Evolutionary conservation across 2,329 filamentous ascomycete genomes (phyloP).

Genomic region (Podosphaera xanthii): DNA sequence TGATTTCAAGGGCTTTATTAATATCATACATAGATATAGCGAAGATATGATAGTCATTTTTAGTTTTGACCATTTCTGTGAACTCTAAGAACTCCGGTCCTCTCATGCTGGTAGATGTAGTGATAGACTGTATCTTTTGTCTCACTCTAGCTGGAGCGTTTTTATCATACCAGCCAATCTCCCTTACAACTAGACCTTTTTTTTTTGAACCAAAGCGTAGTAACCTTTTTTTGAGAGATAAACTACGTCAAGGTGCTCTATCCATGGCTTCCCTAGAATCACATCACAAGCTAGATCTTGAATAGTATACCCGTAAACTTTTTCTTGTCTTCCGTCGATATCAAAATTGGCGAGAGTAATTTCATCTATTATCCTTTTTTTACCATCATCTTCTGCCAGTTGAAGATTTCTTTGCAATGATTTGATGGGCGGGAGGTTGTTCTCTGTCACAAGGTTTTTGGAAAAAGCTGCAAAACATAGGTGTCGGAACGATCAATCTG

Average conservation of each 20-base stretch:
- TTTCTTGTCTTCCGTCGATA: not conserved
- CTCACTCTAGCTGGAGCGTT: not conserved
- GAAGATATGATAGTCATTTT: no score
- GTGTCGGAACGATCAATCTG: no score
- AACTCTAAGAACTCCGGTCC: no score
- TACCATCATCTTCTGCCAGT: slow-evolving; percentile 36
- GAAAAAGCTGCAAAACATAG: not conserved
- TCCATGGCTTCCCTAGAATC: not conserved
- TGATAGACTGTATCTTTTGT: not conserved
- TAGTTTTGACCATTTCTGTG: no score
- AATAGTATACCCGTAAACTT: not conserved
- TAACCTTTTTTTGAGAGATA: not conserved
- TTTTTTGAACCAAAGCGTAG: not conserved
- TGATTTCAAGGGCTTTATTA: no score
- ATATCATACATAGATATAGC: no score
- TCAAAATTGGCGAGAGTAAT: not conserved
- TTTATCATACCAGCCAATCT: not conserved
- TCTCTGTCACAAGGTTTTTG: not conserved
- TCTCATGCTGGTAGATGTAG: not conserved
- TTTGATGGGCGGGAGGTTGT: slow-evolving; percentile 30
- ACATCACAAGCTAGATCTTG: not conserved
- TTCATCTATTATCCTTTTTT: not conserved
- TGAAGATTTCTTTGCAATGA: slow-evolving; percentile 61
- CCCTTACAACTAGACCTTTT: not conserved
- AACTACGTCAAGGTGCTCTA: not conserved